phyloP scores from a whole-genome alignment of 2,329 filamentous ascomycete genomes.

The Verticillium isaacii region DNA sequence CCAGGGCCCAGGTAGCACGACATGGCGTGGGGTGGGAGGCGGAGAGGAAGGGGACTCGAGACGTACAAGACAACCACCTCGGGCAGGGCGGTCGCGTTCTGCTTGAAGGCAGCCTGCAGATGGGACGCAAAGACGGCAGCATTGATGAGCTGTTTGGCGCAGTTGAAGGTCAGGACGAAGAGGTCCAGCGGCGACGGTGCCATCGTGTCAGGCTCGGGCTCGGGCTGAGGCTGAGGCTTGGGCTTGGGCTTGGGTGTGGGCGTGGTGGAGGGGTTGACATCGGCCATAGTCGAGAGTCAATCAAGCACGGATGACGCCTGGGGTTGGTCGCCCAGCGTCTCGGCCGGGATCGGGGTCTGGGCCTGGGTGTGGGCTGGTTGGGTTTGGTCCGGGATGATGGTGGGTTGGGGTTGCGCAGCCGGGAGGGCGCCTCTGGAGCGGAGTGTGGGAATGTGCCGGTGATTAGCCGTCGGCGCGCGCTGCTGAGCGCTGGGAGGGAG shows the following conservation, averaged over 20 bases:
- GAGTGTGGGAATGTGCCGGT: too few relatives aligned
- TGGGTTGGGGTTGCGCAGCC: background rate
- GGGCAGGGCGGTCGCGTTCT: slow-evolving; percentile 41
- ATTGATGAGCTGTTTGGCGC: slow-evolving; percentile 67
- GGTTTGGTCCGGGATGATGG: background rate
- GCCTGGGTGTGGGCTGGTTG: background rate
- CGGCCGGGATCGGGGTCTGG: background rate
- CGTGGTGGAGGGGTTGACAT: slow-evolving; percentile 8
- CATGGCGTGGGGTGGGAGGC: background rate
- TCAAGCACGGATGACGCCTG: background rate
- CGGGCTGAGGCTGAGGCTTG: background rate
- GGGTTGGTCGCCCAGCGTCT: background rate
- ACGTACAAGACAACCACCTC: slow-evolving; percentile 55
- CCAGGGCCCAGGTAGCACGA: background rate
- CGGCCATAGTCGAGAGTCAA: slow-evolving; percentile 4
- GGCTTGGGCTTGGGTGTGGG: background rate
- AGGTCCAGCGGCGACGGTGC: slow-evolving; percentile 54
- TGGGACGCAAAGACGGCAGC: slow-evolving; percentile 66
- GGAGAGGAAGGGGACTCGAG: background rate
- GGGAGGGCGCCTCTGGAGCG: background rate
- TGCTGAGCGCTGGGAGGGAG: too few relatives aligned
- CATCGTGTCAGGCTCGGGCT: slow-evolving; percentile 18
- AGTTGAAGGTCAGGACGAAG: slow-evolving; percentile 87
- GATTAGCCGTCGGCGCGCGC: too few relatives aligned
- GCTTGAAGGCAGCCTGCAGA: slow-evolving; percentile 55